Conservation (phyloP, 768 basidiomycete genomes). For the Pleurotus cornucopiae region DNA sequence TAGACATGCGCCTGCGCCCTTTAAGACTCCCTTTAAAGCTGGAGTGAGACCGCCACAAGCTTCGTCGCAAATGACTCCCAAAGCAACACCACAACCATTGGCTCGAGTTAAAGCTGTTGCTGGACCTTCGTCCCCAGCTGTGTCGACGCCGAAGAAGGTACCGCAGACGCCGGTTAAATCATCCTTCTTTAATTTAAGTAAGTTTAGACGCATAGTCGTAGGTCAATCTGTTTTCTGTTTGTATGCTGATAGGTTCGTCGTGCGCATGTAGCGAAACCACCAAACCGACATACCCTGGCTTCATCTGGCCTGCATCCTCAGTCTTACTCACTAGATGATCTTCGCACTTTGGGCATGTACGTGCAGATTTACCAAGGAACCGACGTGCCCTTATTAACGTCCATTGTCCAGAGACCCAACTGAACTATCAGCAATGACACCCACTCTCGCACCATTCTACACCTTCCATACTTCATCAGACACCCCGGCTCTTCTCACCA, state of each 20-base stretch:
- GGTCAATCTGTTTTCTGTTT: background rate
- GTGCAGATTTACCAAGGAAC: slow-evolving; percentile 14
- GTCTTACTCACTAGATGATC: slow-evolving; percentile 33
- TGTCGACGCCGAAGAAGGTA: background rate
- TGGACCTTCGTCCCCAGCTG: background rate
- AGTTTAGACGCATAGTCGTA: slow-evolving; percentile 12
- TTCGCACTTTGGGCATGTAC: slow-evolving; percentile 52
- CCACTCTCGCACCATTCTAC: slow-evolving; percentile 53
- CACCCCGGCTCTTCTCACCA: slow-evolving; percentile 14
- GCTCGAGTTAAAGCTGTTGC: background rate
- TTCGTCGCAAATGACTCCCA: slow-evolving; percentile 7
- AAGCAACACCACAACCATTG: slow-evolving; percentile 10
- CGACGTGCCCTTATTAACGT: slow-evolving; percentile 1
- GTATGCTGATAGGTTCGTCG: background rate
- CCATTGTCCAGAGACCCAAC: slow-evolving; percentile 29
- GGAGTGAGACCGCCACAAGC: slow-evolving; percentile 34
- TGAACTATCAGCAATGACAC: slow-evolving; percentile 54
- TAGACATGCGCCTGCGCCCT: slow-evolving; percentile 27
- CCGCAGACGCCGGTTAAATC: slow-evolving; percentile 11
- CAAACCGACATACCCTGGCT: slow-evolving; percentile 38
- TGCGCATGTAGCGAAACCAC: slow-evolving; percentile 21
- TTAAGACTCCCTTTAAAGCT: slow-evolving; percentile 54
- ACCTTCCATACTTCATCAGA: slow-evolving; percentile 45
- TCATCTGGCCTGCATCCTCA: slow-evolving; percentile 52
- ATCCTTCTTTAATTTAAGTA: slow-evolving; percentile 44